Evolutionary conservation across 331 rosid genomes (phyloP), one percentile per base, ranked within the genome.

Genomic region (Saraca asoca): DNA sequence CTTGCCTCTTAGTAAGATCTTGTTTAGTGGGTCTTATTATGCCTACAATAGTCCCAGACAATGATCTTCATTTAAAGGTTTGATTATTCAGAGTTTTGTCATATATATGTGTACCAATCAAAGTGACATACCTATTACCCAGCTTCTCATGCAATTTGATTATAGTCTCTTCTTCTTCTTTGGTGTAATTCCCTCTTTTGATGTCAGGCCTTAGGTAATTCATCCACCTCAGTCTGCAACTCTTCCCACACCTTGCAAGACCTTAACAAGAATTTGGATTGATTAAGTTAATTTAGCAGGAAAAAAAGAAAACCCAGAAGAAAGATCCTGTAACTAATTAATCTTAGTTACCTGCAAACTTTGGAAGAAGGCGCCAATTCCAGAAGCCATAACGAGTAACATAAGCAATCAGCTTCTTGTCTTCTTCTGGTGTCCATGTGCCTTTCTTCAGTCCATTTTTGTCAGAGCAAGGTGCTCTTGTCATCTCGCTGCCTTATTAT

Each of bases 311-410:
- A 3, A 9, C 12, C 8, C 31, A 9, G 34, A 54, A 8, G 7
- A 20, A 54, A 5, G 16, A 24, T 41, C 12, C 13, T 17, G 10
- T 7, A 6, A 29, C 9, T 7, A 7, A 18, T 8, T 42, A 15
- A 39, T 5, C 12, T 7, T 9, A 68, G 24, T 55, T 57, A 89
- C 96, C 96, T 49, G 96, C 94, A 70, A 73, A 79, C 68, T 58
- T 75, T 62, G 96, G 94, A 14, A 89, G 80, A 43, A 70, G 86
- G 37, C 91, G 93, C 96, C 96, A 89, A 71, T 89, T 89, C 85
- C 87, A 70, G 60, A 70, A 53, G 44, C 96, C 96, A 63, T 82
- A 78, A 17, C 60, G 64, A 8, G 85, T 67, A 17, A 87, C 76
- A 75, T 87, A 79, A 75, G 80, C 82, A 51, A 73, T 73, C 66